phyloP scores from a whole-genome alignment of 768 basidiomycete genomes.

The Tylopilus sp. region DNA sequence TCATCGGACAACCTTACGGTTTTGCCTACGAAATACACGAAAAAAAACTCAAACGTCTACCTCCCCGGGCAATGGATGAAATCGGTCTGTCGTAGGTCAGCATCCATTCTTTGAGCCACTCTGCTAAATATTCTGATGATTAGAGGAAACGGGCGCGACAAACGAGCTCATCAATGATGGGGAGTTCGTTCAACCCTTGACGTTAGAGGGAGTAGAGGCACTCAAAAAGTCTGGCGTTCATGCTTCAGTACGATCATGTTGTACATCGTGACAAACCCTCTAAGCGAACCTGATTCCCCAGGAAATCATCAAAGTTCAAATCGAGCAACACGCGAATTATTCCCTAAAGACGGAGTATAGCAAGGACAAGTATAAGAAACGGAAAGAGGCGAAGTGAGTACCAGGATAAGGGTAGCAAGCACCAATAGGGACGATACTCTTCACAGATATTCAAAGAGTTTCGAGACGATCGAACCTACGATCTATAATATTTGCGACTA shows the following conservation, averaged over 20 bases:
- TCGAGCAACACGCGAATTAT: conserved; percentile 89
- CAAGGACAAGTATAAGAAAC: conserved; percentile 96
- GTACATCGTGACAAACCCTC: not conserved
- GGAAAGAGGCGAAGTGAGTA: conserved; percentile 92
- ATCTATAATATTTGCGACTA: conserved; percentile 84
- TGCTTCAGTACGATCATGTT: conserved; percentile 53
- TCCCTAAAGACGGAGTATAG: conserved; percentile 95
- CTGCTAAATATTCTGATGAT: not conserved
- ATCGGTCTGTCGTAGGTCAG: conserved; percentile 50
- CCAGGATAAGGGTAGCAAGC: not conserved
- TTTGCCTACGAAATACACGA: conserved; percentile 82
- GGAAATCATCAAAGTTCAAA: conserved; percentile 95
- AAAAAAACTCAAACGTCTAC: conserved; percentile 61
- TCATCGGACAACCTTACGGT: conserved; percentile 83
- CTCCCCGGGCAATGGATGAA: conserved; percentile 68
- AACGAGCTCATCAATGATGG: conserved; percentile 95
- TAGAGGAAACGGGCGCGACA: conserved; percentile 96
- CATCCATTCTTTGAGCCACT: not conserved
- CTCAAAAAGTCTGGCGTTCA: conserved; percentile 80
- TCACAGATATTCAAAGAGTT: conserved; percentile 77
- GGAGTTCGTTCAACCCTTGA: conserved; percentile 78
- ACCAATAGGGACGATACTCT: not conserved
- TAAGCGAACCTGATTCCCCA: conserved; percentile 33
- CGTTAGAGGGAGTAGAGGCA: conserved; percentile 76
- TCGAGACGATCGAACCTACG: conserved; percentile 86